These are phyloP conservation scores for Candida adriatica DNA, from an alignment of 805 yeast genomes.

Conservation along the genomic window DNA sequence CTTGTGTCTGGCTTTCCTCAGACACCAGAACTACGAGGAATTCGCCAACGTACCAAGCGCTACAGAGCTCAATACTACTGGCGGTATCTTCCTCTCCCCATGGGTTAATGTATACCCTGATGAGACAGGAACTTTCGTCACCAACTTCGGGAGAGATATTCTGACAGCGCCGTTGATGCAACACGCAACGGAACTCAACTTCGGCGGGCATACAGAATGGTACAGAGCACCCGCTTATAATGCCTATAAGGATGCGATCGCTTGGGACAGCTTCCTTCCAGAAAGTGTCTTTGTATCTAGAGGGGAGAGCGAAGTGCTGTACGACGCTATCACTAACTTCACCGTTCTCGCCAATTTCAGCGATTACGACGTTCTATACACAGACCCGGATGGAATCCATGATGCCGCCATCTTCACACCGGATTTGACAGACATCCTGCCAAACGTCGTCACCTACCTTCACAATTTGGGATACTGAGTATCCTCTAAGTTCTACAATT, in stretches of 20 bases:
- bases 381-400: slow-evolving; percentile 7
- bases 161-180: slow-evolving; percentile 4
- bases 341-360: background rate
- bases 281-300: slow-evolving; percentile 3
- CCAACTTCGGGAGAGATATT: slow-evolving; percentile 5
- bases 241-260: slow-evolving; percentile 5
- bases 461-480: no score
- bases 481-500: background rate
- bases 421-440: slow-evolving; percentile 1
- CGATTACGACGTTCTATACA: slow-evolving; percentile 2
- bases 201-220: slow-evolving; percentile 1
- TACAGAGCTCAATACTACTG: background rate
- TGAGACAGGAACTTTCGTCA: background rate
- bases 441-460: no score
- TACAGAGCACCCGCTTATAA: slow-evolving; percentile 5
- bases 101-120: slow-evolving; percentile 12
- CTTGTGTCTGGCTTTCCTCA: slow-evolving; percentile 16
- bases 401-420: slow-evolving; percentile 8
- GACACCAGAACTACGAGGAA: slow-evolving; percentile 8
- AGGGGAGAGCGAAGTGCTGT: slow-evolving; percentile 12
- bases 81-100: slow-evolving; percentile 13
- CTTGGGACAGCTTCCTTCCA: slow-evolving; percentile 12
- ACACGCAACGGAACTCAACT: slow-evolving; percentile 2
- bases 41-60: background rate
- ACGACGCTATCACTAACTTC: slow-evolving; percentile 2